Conservation (phyloP, 139 green algal species). For the Raphidocelis subcapitata region DNA sequence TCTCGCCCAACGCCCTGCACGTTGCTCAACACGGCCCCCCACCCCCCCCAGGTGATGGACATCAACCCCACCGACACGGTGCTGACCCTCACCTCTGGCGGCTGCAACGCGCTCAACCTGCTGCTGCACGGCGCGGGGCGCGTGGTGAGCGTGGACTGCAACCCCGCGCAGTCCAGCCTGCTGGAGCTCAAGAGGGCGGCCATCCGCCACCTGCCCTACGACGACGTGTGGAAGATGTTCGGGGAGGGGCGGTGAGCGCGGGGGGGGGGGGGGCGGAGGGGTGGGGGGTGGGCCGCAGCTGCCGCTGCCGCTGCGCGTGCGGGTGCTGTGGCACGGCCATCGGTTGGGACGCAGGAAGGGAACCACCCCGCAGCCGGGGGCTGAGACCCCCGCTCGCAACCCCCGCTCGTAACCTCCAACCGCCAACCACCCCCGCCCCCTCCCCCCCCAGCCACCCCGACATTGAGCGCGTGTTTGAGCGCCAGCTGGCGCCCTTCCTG, state of each 20-base stretch:
- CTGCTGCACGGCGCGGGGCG: slow-evolving; percentile 79
- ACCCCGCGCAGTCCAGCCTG: slow-evolving; percentile 86
- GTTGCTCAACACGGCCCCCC: too few relatives aligned
- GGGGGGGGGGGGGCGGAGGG: slow-evolving; percentile 89
- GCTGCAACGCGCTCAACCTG: slow-evolving; percentile 97
- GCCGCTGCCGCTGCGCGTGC: too few relatives aligned
- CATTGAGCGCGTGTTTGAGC: slow-evolving; percentile 83
- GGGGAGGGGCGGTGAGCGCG: too few relatives aligned
- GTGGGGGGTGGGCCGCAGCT: too few relatives aligned
- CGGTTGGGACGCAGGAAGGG: too few relatives aligned
- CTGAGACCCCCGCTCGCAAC: too few relatives aligned
- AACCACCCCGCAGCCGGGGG: too few relatives aligned
- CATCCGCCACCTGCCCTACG: slow-evolving; percentile 84
- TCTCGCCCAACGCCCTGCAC: too few relatives aligned
- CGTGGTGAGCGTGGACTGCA: slow-evolving; percentile 97
- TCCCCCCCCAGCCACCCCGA: too few relatives aligned
- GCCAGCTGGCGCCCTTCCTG: slow-evolving; percentile 88
- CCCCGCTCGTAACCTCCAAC: too few relatives aligned
- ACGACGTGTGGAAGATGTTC: slow-evolving; percentile 93
- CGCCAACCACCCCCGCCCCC: too few relatives aligned
- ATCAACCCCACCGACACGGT: slow-evolving; percentile 84
- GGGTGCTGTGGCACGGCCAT: too few relatives aligned
- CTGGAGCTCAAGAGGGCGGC: slow-evolving; percentile 93
- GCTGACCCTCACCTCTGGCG: slow-evolving; percentile 96
- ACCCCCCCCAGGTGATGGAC: slow-evolving; percentile 67